Base-by-base conservation (phyloP, 1,139 yeast genomes). In the Sugiyamaella paludigena region DNA sequence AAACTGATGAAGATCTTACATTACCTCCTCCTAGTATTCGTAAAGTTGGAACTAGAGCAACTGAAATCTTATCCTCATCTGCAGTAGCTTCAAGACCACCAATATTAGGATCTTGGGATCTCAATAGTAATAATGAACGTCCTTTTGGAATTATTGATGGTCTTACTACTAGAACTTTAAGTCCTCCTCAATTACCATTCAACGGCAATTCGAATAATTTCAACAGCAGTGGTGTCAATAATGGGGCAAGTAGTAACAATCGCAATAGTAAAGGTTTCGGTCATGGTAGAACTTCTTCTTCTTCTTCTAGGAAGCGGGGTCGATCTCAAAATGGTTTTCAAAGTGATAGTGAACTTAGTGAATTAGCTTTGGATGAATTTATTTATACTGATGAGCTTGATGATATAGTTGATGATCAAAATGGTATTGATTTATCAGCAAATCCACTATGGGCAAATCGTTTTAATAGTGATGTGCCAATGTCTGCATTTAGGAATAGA, bases 71-170 rank as follows among this genome's bases (percentile, higher is more conserved):
- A 16, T 84, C 95, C 7, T 84, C 95, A 1, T 84, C 89, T 45
- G 83, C 85, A 7, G 83, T 87, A 28, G 91, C 91, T 49, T 82
- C 91, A 53, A 73, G 95, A 48, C 97, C 98, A 1, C 98, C 98
- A 1, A 79, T 87, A 26, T 73, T 92, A 51, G 98, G 97, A 0
- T 84, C 96, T 1, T 92, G 98, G 95, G 81, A 84, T 11, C 86
- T 96, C 27, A 87, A 83, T 52, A 78, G 79, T 45, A 19, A 19
- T 19, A n/a, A 15, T 16, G 70, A 69, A 45, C 83, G 87, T 59
- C 97, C 96, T 0, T 88, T 86, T 68, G 95, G 96, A 27, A 88
- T 92, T 51, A 91, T 92, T 59, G 98, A 92, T 65, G 98, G 98
- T 5, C 75, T 87, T 31, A 83, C 95, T 1, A 92, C 98, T 0